phyloP scores from a whole-genome alignment of 1,284 basidiomycete genomes.

The Apiotrichum siamense region DNA sequence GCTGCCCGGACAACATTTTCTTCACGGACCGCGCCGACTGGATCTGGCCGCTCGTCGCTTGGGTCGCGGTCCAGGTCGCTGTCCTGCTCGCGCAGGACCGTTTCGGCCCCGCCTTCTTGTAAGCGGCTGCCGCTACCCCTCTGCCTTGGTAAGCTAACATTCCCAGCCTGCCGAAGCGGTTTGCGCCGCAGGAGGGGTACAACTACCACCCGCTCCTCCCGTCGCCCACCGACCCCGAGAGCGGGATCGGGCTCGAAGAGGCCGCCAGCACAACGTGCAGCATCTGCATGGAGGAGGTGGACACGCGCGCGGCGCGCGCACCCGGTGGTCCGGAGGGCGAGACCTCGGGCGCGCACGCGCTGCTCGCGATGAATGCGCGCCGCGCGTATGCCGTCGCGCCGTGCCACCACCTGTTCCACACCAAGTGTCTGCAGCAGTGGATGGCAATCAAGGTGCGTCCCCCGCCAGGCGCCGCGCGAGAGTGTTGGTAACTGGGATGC shows the following conservation, averaged over 20 bases:
- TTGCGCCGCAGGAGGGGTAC: slow-evolving; percentile 59
- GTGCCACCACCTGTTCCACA: slow-evolving; percentile 84
- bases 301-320: slow-evolving; percentile 54
- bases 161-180: slow-evolving; percentile 24
- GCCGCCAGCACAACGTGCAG: slow-evolving; percentile 76
- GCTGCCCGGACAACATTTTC: slow-evolving; percentile 75
- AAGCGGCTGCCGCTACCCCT: too few relatives aligned
- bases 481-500: background rate
- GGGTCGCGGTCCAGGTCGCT: slow-evolving; percentile 60
- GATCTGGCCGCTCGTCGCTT: slow-evolving; percentile 59
- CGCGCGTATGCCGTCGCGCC: slow-evolving; percentile 77
- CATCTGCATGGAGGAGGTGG: slow-evolving; percentile 83
- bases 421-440: slow-evolving; percentile 76
- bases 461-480: too few relatives aligned
- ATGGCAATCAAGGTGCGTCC: slow-evolving; percentile 82
- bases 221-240: slow-evolving; percentile 59
- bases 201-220: slow-evolving; percentile 78
- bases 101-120: slow-evolving; percentile 76
- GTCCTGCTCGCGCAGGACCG: slow-evolving; percentile 68
- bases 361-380: slow-evolving; percentile 49
- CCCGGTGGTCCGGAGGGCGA: slow-evolving; percentile 33
- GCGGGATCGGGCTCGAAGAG: slow-evolving; percentile 52
- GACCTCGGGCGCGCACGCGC: slow-evolving; percentile 22
- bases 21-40: slow-evolving; percentile 64
- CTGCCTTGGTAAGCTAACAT: background rate